Base-by-base conservation (phyloP, 1,139 yeast genomes). In the Magnusiomyces sp. region DNA sequence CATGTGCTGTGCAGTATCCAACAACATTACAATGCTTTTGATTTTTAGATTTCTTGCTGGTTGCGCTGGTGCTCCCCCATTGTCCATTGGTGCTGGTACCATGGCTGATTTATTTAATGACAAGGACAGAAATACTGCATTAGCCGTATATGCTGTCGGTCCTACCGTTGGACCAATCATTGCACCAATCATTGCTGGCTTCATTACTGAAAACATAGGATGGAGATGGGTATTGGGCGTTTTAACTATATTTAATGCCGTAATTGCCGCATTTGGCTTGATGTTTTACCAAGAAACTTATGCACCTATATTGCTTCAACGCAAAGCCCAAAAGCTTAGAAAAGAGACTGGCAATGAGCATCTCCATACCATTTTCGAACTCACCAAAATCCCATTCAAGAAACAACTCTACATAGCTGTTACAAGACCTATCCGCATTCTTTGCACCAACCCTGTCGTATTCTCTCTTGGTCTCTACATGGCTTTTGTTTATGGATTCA, bases 41-140 rank as follows among this genome's bases (percentile, higher is more conserved):
- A 77, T 80, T 40, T 84, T 88, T 51, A 71, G 94, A 50, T 80
- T 82, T 59, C 67, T 83, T 53, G 72, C 80, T 48, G 90, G 90
- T 2, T 77, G 84, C 41, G 80, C 80, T 58, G 79, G 89, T 0
- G 73, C 87, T 27, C 80, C 85, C 7, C 85, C 85, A 45, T 71
- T 85, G 58, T 75, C 87, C 36, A 85, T 82, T 53, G 86, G 85
- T n/a, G 87, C 87, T 45, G 94, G 92, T 16, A 74, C 88, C 6
- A 68, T 84, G 44, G 78, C 83, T 47, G 95, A 84, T 63, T 70
- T 83, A 46, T 77, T 75, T 56, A 78, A 76, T 47, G 74, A 73
- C 49, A 69, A 72, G 49, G 73, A 81, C 20, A 72, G 86, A 56
- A 84, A 85, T 10, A 71, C 80, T 44, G 89, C 92, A 2, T 77